A percentile compares a stretch with the other conserved stretches of the same genome.
Evolutionary conservation across 495 filamentous ascomycete species (phyloP).

Genomic region (Xylaria castorea): DNA sequence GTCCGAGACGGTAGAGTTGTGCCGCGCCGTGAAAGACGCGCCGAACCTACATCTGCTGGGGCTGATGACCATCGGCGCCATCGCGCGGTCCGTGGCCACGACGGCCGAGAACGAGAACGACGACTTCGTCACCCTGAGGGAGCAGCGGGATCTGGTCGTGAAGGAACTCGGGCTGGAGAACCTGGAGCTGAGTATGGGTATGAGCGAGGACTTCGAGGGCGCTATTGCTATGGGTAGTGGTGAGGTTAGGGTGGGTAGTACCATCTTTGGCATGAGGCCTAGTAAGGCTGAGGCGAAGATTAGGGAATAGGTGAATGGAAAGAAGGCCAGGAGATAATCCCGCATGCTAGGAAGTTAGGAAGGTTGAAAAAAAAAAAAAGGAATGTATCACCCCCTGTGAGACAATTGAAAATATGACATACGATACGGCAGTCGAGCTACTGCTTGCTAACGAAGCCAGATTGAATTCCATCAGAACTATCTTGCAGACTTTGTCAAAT

Average conservation of each 20-base stretch:
- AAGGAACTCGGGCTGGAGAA: conserved; percentile 51
- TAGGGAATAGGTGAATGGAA: conserved; percentile 42
- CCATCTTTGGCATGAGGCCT: conserved; percentile 86
- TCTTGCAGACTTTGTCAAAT: conserved; percentile 4
- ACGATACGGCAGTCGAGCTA: background rate
- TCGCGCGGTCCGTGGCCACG: conserved; percentile 76
- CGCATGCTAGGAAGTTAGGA: no score
- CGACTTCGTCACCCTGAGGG: conserved; percentile 75
- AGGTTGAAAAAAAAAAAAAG: no score
- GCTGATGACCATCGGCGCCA: conserved; percentile 96
- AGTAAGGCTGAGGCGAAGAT: conserved; percentile 73
- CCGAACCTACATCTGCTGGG: conserved; percentile 77
- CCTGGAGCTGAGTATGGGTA: conserved; percentile 72
- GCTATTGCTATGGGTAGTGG: conserved; percentile 83
- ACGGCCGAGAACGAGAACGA: conserved; percentile 83
- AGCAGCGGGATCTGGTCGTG: conserved; percentile 69
- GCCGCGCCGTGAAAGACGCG: conserved; percentile 68
- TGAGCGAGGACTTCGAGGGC: conserved; percentile 95
- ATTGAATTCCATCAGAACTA: background rate
- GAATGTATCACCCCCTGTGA: background rate
- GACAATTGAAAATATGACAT: background rate
- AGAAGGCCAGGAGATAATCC: no score
- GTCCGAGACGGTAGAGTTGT: conserved; percentile 63
- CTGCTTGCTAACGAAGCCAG: background rate
- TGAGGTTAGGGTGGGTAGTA: conserved; percentile 95